These are phyloP conservation scores for Anastatica hierochuntica DNA, from an alignment of 345 rosid genomes.

Conservation along the genomic window DNA sequence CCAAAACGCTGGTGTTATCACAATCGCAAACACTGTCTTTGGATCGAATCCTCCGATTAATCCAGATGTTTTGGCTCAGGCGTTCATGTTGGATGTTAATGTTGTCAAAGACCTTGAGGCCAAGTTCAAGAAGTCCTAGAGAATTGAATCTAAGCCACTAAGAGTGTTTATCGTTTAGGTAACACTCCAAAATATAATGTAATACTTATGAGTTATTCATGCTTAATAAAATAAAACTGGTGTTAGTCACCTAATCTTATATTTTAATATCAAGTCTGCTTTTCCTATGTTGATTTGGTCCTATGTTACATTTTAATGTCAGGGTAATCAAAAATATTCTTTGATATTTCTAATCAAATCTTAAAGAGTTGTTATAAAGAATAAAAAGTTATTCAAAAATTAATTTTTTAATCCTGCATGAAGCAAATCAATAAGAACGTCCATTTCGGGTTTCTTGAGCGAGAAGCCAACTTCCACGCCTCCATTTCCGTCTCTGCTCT, in stretches of 20 bases:
- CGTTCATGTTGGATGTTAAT: slow-evolving; percentile 27
- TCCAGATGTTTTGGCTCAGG: slow-evolving; percentile 26
- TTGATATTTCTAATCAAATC: neutral
- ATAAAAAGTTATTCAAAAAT: no score
- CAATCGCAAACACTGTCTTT: slow-evolving; percentile 24
- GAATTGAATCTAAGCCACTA: no score
- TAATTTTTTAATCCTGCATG: neutral
- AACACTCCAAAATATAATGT: neutral
- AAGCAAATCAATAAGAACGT: neutral
- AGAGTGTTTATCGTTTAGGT: no score
- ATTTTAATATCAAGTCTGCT: neutral
- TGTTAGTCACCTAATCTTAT: slow-evolving; percentile 1
- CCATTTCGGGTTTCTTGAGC: slow-evolving; percentile 18
- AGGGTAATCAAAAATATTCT: no score
- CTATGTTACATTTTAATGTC: no score
- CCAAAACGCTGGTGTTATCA: slow-evolving; percentile 23
- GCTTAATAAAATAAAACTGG: neutral
- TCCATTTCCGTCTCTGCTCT: slow-evolving; percentile 17
- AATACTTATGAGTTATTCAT: neutral
- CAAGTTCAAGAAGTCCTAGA: no score
- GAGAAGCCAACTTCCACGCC: slow-evolving; percentile 28
- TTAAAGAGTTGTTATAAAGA: no score
- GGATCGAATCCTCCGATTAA: slow-evolving; percentile 20
- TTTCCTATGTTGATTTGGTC: no score
- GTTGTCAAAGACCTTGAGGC: slow-evolving; percentile 23